Base-by-base conservation (phyloP, 768 basidiomycete genomes). In the Hypholoma sublateritium region DNA sequence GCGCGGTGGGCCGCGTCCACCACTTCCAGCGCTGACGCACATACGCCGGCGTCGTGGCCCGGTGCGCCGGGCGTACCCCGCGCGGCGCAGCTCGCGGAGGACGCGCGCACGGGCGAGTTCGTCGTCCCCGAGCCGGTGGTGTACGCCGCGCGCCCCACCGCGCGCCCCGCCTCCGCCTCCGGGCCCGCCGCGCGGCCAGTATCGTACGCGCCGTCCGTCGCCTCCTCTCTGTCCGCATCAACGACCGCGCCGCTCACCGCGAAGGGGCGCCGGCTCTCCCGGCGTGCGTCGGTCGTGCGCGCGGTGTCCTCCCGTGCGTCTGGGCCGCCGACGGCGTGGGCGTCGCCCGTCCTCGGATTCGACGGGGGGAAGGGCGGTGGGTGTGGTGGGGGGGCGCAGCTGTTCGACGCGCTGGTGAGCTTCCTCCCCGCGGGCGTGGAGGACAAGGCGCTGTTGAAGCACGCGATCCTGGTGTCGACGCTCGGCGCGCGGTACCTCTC, bases 321-420 rank as follows among this genome's bases (percentile, higher is more conserved):
- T 36, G n/a, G n/a, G n/a, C 35, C 34, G 34, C 49, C 49, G 35
- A 3, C 36, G n/a, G 50, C 35, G 36, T 12, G 8, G 5, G 22
- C 25, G 16, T 41, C 22, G 32, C 36, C 50, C 5, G 16, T 17
- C 51, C 37, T 39, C 51, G 24, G 25, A 4, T 13, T 43, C 21
- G n/a, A n/a, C n/a, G n/a, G n/a, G n/a, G n/a, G n/a, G n/a, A n/a
- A n/a, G n/a, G n/a, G n/a, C n/a, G 2, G 32, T 13, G 21, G 19
- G 24, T 39, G 35, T 24, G 5, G 5, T 1, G 0, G 49, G 55
- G 13, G 36, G 21, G 59, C 58, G 36, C 65, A 70, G 36, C 62
- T 70, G 0, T 80, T 81, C 55, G 77, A 78, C 55, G 75, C 76
- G 8, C 60, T 81, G 14, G 55, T 81, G 58, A 77, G 77, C 46